Conservation (phyloP, 2,329 filamentous ascomycete species). For the Neoascochyta sp. region DNA sequence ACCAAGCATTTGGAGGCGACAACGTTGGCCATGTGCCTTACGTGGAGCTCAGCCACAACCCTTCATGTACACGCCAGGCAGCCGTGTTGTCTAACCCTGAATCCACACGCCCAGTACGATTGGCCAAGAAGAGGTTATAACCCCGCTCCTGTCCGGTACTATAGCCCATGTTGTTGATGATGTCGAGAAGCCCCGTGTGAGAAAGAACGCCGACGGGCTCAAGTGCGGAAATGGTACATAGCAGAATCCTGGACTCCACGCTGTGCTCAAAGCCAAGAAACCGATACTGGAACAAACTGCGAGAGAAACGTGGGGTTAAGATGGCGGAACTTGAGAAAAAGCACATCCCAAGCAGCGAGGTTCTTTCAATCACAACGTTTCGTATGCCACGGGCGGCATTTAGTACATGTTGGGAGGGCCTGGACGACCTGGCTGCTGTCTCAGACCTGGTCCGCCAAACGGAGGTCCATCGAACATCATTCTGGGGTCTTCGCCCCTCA, state of each 20-base stretch:
- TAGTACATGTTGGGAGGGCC: conserved; percentile 35
- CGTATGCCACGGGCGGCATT: neutral
- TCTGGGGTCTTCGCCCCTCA: conserved; percentile 34
- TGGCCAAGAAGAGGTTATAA: too few relatives aligned
- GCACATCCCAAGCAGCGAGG: neutral
- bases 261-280: conserved; percentile 11
- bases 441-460: conserved; percentile 28
- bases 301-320: conserved; percentile 3
- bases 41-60: too few relatives aligned
- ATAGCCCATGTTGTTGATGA: too few relatives aligned
- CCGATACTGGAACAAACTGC: conserved; percentile 5
- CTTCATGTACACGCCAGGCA: too few relatives aligned
- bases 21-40: too few relatives aligned
- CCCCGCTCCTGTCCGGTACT: too few relatives aligned
- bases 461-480: conserved; percentile 39
- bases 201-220: too few relatives aligned
- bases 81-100: too few relatives aligned
- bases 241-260: conserved; percentile 11
- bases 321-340: conserved; percentile 1
- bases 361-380: neutral
- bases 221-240: too few relatives aligned
- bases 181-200: too few relatives aligned
- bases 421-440: conserved; percentile 27
- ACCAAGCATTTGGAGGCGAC: too few relatives aligned
- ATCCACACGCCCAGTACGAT: too few relatives aligned